These are phyloP conservation scores for Cytospora mali DNA, from an alignment of 2,329 filamentous ascomycete species.

Conservation along the genomic window DNA sequence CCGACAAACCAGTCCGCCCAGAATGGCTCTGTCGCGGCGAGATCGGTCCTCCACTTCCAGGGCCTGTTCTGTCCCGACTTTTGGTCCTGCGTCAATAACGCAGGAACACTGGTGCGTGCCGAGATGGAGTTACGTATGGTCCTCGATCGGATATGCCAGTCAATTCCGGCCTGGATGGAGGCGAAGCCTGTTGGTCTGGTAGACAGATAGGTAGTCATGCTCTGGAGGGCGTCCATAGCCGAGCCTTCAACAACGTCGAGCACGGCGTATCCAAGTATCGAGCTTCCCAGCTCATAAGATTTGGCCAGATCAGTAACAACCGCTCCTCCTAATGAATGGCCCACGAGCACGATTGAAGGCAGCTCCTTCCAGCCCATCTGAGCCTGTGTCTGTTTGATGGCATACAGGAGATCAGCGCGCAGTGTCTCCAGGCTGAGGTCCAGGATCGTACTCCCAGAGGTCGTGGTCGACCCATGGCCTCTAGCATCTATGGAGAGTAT, in stretches of 20 bases:
- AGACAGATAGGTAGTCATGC: constrained; percentile 90
- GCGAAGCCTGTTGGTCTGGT: constrained; percentile 78
- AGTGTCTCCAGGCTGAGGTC: constrained; percentile 76
- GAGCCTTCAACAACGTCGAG: constrained; percentile 95
- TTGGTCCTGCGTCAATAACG: constrained; percentile 63
- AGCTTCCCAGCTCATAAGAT: constrained; percentile 63
- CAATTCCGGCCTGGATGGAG: constrained; percentile 77
- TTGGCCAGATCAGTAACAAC: constrained; percentile 84
- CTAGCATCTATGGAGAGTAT: constrained; percentile 85
- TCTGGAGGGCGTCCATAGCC: constrained; percentile 90
- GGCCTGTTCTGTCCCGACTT: constrained; percentile 41
- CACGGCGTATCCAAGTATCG: constrained; percentile 82
- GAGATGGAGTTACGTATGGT: constrained; percentile 82
- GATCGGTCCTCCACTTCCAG: constrained; percentile 86
- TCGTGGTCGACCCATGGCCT: constrained; percentile 77
- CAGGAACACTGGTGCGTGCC: constrained; percentile 86
- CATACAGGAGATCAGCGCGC: constrained; percentile 69
- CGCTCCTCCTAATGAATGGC: constrained; percentile 90
- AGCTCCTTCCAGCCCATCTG: constrained; percentile 73
- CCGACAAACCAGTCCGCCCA: constrained; percentile 95
- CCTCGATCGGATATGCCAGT: constrained; percentile 90
- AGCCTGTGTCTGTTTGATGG: constrained; percentile 67
- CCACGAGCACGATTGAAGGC: constrained; percentile 79
- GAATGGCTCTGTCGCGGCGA: constrained; percentile 81
- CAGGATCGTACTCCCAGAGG: constrained; percentile 40